These are phyloP conservation scores for Endotrypanum monterogeii DNA, from an alignment of 208 protist species.

Conservation along the genomic window DNA sequence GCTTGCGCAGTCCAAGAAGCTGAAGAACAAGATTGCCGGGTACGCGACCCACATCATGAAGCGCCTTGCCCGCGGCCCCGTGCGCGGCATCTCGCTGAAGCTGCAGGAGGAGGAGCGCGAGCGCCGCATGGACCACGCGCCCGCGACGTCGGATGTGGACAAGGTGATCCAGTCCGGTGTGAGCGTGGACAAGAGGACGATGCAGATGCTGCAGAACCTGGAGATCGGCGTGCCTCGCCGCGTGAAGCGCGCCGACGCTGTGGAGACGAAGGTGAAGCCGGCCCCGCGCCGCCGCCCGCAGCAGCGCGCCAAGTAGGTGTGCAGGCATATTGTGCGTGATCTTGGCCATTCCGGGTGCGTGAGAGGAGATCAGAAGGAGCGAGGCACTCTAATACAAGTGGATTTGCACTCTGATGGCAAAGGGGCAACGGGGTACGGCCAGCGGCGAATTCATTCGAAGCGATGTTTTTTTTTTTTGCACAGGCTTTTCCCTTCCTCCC, in stretches of 20 bases:
- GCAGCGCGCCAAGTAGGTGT: slow-evolving; percentile 89
- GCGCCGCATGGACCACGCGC: slow-evolving; percentile 99
- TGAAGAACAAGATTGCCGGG: slow-evolving; percentile 99
- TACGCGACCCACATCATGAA: slow-evolving; percentile 99
- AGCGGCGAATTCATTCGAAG: too few relatives aligned
- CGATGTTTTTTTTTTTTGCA: too few relatives aligned
- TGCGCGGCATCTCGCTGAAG: slow-evolving; percentile 99
- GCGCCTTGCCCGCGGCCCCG: slow-evolving; percentile 97
- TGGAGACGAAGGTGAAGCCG: slow-evolving; percentile 99
- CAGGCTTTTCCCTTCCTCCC: too few relatives aligned
- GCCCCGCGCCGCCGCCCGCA: slow-evolving; percentile 98
- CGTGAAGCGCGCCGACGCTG: slow-evolving; percentile 46
- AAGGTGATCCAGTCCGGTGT: slow-evolving; percentile 86
- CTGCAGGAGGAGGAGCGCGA: slow-evolving; percentile 99
- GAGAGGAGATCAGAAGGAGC: too few relatives aligned
- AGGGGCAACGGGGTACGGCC: too few relatives aligned
- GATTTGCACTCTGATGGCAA: too few relatives aligned
- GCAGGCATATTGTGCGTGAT: neutral
- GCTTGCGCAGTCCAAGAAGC: slow-evolving; percentile 98
- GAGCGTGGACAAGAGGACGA: slow-evolving; percentile 88
- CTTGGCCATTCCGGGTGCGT: neutral
- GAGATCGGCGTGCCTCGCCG: slow-evolving; percentile 84
- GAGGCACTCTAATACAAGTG: too few relatives aligned
- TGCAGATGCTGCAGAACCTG: slow-evolving; percentile 86
- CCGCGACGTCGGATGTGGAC: slow-evolving; percentile 91